Conservation (phyloP, 176 grass and related monocot genomes). For the Cocos nucifera region DNA sequence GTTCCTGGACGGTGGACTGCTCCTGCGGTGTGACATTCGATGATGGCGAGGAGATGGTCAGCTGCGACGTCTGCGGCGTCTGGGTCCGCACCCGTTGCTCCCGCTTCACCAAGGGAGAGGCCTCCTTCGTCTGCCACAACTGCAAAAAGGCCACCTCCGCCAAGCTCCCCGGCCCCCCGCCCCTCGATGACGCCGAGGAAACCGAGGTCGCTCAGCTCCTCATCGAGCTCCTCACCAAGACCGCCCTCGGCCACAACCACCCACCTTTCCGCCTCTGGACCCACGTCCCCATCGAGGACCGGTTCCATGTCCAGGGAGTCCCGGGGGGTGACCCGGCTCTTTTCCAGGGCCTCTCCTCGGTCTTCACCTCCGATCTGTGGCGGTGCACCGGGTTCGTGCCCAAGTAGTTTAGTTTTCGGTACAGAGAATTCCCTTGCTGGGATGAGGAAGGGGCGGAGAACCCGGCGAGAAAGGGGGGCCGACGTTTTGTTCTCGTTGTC, state of each 20-base stretch:
- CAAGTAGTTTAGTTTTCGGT: constrained; percentile 73
- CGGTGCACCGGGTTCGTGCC: constrained; percentile 76
- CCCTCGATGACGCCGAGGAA: constrained; percentile 40
- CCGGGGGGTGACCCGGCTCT: constrained; percentile 52
- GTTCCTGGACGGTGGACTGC: constrained; percentile 95
- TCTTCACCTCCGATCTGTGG: constrained; percentile 64
- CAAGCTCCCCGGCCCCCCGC: neutral
- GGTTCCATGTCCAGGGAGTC: constrained; percentile 69
- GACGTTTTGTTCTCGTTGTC: constrained; percentile 64
- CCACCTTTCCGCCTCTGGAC: constrained; percentile 48
- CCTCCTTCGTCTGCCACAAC: constrained; percentile 83
- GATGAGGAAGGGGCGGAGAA: constrained; percentile 22
- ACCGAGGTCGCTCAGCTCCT: constrained; percentile 90
- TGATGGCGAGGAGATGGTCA: constrained; percentile 98
- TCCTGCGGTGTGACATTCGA: constrained; percentile 93
- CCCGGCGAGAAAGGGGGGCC: constrained; percentile 34
- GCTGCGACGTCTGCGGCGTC: constrained; percentile 86
- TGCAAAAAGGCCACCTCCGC: constrained; percentile 32
- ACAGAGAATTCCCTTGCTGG: constrained; percentile 84
- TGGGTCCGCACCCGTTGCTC: constrained; percentile 97
- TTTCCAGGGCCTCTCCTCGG: constrained; percentile 31
- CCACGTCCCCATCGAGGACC: constrained; percentile 65
- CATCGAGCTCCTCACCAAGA: constrained; percentile 53
- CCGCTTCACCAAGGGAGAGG: constrained; percentile 45
- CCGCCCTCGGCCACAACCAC: constrained; percentile 18